These are phyloP conservation scores for Tulasnella sp. DNA, from an alignment of 768 basidiomycete genomes.

Conservation along the genomic window DNA sequence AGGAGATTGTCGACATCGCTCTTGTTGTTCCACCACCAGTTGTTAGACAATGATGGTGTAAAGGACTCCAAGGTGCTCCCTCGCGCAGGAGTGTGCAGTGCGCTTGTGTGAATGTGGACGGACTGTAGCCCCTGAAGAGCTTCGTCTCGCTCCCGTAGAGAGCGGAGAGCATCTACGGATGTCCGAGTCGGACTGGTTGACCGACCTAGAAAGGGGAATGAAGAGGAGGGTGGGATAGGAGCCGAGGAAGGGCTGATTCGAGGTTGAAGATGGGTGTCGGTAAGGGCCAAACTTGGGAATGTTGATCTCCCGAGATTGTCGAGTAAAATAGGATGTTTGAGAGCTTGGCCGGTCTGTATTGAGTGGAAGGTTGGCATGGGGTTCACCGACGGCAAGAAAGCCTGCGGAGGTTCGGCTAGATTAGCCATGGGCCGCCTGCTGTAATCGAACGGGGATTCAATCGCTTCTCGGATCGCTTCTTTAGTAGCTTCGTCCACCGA, in stretches of 20 bases:
- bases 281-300: constrained; percentile 52
- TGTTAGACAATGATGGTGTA: constrained; percentile 23
- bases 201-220: constrained; percentile 28
- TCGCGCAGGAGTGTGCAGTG: not conserved
- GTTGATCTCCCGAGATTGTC: constrained; percentile 52
- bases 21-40: constrained; percentile 52
- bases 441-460: constrained; percentile 19
- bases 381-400: not conserved
- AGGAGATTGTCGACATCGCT: constrained; percentile 40
- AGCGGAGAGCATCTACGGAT: constrained; percentile 54
- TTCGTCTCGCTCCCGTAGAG: constrained; percentile 26
- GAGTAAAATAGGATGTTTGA: constrained; percentile 27
- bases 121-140: not conserved
- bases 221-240: constrained; percentile 27
- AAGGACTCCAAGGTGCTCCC: constrained; percentile 19
- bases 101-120: not conserved
- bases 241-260: constrained; percentile 20
- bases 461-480: constrained; percentile 18
- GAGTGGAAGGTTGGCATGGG: not conserved
- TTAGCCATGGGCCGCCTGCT: constrained; percentile 16
- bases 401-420: not conserved
- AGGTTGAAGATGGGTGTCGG: constrained; percentile 34
- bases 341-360: constrained; percentile 5
- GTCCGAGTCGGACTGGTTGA: constrained; percentile 33
- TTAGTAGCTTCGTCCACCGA: constrained; percentile 1